Evolutionary conservation across 2,329 filamentous ascomycete genomes (phyloP).

Genomic region (Sclerotinia trifoliorum): DNA sequence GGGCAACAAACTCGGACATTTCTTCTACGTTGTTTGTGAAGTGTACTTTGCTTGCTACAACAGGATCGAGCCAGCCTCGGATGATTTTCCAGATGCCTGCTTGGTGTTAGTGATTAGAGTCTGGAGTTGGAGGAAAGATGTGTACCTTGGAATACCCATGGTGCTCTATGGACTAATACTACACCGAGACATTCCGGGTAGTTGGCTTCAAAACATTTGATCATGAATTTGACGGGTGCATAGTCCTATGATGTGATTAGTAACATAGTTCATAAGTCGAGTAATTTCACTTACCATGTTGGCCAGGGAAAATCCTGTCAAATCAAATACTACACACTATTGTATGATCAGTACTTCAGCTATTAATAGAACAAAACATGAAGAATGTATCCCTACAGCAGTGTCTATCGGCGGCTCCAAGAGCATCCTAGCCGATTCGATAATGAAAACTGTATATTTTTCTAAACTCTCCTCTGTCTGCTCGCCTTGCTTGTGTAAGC

Average conservation of each 20-base stretch:
- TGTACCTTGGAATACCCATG: conserved; percentile 91
- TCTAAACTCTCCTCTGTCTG: conserved; percentile 81
- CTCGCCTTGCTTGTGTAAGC: conserved; percentile 77
- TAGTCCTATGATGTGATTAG: conserved; percentile 64
- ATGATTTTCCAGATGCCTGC: conserved; percentile 94
- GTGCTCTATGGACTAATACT: conserved; percentile 91
- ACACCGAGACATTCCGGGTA: conserved; percentile 90
- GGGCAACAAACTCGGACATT: conserved; percentile 72
- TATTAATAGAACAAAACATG: not conserved
- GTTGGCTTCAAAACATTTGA: conserved; percentile 98
- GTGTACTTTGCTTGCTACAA: conserved; percentile 90
- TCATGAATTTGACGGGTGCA: conserved; percentile 96
- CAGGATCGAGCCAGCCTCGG: conserved; percentile 92
- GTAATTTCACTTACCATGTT: conserved; percentile 71
- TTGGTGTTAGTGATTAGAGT: conserved; percentile 22
- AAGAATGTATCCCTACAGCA: conserved; percentile 61
- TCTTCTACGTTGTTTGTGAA: conserved; percentile 84
- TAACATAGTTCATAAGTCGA: not conserved
- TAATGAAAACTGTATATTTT: conserved; percentile 87
- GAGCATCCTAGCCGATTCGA: conserved; percentile 88
- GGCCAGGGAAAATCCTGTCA: conserved; percentile 88
- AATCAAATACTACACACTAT: conserved; percentile 90
- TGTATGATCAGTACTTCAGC: conserved; percentile 10
- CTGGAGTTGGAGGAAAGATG: not conserved
- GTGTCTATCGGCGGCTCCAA: conserved; percentile 81